phyloP scores from a whole-genome alignment of 768 basidiomycete species.

The Mycena haematopus region DNA sequence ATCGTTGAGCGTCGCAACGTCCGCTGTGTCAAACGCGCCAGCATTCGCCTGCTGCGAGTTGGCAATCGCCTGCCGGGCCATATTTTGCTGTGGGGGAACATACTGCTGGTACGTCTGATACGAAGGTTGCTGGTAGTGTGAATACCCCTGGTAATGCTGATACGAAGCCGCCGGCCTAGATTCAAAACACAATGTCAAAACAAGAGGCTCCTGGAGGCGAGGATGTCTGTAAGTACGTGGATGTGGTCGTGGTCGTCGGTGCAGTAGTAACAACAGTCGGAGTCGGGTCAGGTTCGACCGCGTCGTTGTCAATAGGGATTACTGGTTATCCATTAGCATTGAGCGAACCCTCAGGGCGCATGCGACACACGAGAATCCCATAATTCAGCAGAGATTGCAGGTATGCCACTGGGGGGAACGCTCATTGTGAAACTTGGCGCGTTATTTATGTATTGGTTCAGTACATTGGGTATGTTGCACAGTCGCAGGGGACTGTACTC shows the following conservation, averaged over 20 bases:
- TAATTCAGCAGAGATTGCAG: slow-evolving; percentile 18
- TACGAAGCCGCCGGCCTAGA: slow-evolving; percentile 11
- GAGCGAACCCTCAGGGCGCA: not conserved
- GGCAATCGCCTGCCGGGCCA: slow-evolving; percentile 25
- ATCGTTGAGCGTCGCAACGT: slow-evolving; percentile 82
- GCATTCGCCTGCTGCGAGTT: slow-evolving; percentile 12
- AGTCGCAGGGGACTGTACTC: not conserved
- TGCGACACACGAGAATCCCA: slow-evolving; percentile 24
- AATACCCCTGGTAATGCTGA: slow-evolving; percentile 23
- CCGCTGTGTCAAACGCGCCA: slow-evolving; percentile 40
- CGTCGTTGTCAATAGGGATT: slow-evolving; percentile 21
- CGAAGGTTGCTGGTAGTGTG: slow-evolving; percentile 16
- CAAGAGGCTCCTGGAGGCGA: not conserved
- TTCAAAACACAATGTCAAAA: slow-evolving; percentile 14
- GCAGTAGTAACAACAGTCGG: not conserved
- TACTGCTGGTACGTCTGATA: slow-evolving; percentile 22
- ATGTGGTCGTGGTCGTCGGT: not conserved
- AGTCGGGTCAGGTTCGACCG: slow-evolving; percentile 9
- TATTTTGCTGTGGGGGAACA: slow-evolving; percentile 8
- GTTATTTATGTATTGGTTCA: not conserved
- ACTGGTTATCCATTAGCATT: slow-evolving; percentile 13
- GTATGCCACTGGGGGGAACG: not conserved
- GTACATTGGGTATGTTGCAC: slow-evolving; percentile 3
- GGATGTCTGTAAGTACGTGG: slow-evolving; percentile 4
- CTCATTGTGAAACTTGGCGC: slow-evolving; percentile 1